A percentile compares a stretch with the other conserved stretches of the same genome.
phyloP scores from a whole-genome alignment of 176 grass and related monocot species.

The Otatea glauca region DNA sequence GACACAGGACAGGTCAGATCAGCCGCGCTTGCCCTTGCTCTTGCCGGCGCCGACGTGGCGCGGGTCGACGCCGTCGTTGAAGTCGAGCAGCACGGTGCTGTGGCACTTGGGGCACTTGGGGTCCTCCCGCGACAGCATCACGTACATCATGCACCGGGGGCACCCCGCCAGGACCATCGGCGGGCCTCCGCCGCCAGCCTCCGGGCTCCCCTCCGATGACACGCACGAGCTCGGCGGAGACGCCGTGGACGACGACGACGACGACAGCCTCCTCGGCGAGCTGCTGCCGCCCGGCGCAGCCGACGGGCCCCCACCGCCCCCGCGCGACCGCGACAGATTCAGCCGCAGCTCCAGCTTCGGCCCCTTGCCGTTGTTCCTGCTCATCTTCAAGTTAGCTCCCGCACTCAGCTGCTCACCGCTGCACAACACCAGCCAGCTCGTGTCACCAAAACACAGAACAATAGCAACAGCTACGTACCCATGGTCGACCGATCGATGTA shows the following conservation, averaged over 20 bases:
- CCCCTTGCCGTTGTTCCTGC: slow-evolving; percentile 83
- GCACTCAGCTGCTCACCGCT: background rate
- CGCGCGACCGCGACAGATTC: slow-evolving; percentile 60
- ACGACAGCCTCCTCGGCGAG: slow-evolving; percentile 57
- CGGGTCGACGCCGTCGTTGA: slow-evolving; percentile 53
- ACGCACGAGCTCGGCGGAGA: slow-evolving; percentile 93
- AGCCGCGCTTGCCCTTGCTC: slow-evolving; percentile 52
- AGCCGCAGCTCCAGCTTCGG: slow-evolving; percentile 65
- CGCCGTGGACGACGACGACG: slow-evolving; percentile 54
- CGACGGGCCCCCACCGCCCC: slow-evolving; percentile 41
- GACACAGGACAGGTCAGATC: background rate
- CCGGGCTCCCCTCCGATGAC: slow-evolving; percentile 85
- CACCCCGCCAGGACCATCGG: slow-evolving; percentile 85
- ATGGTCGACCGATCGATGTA: background rate
- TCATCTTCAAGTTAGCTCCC: slow-evolving; percentile 49
- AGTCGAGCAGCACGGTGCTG: slow-evolving; percentile 88
- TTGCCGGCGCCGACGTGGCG: slow-evolving; percentile 32
- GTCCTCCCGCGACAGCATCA: slow-evolving; percentile 92
- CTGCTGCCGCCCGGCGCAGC: slow-evolving; percentile 22
- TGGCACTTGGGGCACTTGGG: slow-evolving; percentile 97
- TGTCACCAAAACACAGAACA: background rate
- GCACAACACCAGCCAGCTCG: background rate
- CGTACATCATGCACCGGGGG: slow-evolving; percentile 96
- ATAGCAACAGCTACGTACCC: background rate
- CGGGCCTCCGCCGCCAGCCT: slow-evolving; percentile 43